These are phyloP conservation scores for Cajanus cajan DNA, from an alignment of 306 rosid genomes.

Conservation along the genomic window DNA sequence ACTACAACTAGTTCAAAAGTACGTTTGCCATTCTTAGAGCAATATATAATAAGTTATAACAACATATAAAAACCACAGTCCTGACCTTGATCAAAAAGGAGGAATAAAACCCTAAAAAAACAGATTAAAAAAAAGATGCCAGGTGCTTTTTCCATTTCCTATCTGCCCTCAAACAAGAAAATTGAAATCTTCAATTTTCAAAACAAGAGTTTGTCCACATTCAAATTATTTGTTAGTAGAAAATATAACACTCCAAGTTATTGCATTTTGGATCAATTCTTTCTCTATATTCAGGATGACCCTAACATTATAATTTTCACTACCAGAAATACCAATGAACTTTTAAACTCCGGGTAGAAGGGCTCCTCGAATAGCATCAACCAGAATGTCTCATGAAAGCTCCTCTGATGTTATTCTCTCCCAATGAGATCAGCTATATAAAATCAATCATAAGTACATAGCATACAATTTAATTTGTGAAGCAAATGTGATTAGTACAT, in stretches of 20 bases:
- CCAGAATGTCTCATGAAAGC: not conserved
- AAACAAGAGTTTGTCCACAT: not conserved
- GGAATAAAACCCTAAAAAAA: not conserved
- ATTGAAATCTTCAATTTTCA: not conserved
- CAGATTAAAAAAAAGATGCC: not conserved
- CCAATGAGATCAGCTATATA: not conserved
- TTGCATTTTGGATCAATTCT: not conserved
- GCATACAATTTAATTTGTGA: not conserved
- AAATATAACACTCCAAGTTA: not conserved
- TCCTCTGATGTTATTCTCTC: not conserved
- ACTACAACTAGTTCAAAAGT: not conserved
- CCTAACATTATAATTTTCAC: not conserved
- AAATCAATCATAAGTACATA: not conserved
- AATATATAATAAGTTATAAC: not conserved
- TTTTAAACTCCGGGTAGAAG: not conserved
- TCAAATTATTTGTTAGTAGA: not conserved
- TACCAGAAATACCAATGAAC: not conserved
- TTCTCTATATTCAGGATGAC: not conserved
- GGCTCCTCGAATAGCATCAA: not conserved
- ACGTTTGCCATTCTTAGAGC: slow-evolving; percentile 22
- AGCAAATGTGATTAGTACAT: not conserved
- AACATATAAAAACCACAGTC: not conserved
- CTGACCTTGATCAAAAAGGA: not conserved
- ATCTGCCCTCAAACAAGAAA: not conserved
- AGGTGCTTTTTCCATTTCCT: not conserved